Conservation (phyloP, 148 eudicot genomes). For the Beta vulgaris region DNA sequence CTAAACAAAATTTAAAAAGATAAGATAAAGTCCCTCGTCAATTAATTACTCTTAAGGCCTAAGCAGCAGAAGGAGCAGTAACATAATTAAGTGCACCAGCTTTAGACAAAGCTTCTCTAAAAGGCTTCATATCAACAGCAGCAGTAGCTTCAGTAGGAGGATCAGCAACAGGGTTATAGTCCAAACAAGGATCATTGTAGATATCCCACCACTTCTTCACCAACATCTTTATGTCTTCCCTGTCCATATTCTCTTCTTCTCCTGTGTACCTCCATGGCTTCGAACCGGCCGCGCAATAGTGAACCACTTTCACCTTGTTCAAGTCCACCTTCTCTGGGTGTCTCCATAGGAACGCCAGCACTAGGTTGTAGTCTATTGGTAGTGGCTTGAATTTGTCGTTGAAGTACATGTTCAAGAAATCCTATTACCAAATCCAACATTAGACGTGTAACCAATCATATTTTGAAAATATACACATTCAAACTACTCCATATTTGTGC, state of each 20-base stretch:
- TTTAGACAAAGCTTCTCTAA: constrained; percentile 34
- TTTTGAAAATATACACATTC: too few species aligned
- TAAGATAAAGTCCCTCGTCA: background rate
- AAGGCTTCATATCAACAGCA: constrained; percentile 27
- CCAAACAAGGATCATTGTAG: constrained; percentile 31
- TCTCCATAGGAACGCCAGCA: constrained; percentile 43
- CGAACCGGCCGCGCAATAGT: constrained; percentile 43
- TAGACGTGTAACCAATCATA: too few species aligned
- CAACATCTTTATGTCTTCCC: constrained; percentile 44
- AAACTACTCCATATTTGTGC: too few species aligned
- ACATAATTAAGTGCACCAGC: constrained; percentile 31
- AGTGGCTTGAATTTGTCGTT: constrained; percentile 39
- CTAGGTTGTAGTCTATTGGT: constrained; percentile 40
- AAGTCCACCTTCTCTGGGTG: constrained; percentile 47
- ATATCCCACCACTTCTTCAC: constrained; percentile 50
- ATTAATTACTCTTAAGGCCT: background rate
- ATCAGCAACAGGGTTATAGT: constrained; percentile 14
- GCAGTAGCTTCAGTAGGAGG: background rate
- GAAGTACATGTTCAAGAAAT: constrained; percentile 48
- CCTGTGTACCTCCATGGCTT: constrained; percentile 49
- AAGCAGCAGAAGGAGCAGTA: constrained; percentile 51
- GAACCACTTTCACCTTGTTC: constrained; percentile 40
- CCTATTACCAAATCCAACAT: too few species aligned
- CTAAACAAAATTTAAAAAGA: background rate
- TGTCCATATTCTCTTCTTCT: constrained; percentile 42